A percentile compares a stretch with the other conserved stretches of the same genome.
Evolutionary conservation across 345 rosid genomes (phyloP).

Genomic region (Citrus trifoliata): DNA sequence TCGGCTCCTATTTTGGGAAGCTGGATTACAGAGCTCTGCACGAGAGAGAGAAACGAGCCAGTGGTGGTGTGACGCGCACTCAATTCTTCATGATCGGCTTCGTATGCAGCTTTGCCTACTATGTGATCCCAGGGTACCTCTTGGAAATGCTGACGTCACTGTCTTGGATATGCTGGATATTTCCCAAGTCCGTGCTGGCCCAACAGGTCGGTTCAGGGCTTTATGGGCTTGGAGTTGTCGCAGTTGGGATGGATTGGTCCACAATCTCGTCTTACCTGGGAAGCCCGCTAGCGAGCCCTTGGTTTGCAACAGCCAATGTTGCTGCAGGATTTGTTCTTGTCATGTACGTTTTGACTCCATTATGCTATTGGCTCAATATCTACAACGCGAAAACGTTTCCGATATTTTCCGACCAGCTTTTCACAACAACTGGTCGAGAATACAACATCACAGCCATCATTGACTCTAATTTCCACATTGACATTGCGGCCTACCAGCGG

Average conservation of each 20-base stretch:
- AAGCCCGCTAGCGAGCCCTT: slow-evolving; percentile 98
- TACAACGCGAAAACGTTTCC: slow-evolving; percentile 85
- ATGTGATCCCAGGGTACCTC: slow-evolving; percentile 87
- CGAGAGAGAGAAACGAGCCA: slow-evolving; percentile 73
- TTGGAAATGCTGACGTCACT: slow-evolving; percentile 81
- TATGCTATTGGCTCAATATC: slow-evolving; percentile 72
- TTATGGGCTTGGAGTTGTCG: slow-evolving; percentile 77
- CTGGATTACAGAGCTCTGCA: slow-evolving; percentile 62
- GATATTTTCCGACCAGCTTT: slow-evolving; percentile 70
- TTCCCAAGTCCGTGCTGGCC: slow-evolving; percentile 66
- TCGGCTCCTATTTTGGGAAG: too few species aligned
- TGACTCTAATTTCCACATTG: slow-evolving; percentile 72
- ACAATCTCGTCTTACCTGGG: slow-evolving; percentile 92
- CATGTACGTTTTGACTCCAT: slow-evolving; percentile 77
- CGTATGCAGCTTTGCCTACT: slow-evolving; percentile 82
- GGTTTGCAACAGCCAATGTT: slow-evolving; percentile 97
- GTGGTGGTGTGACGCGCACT: slow-evolving; percentile 73
- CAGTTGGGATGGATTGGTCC: slow-evolving; percentile 89
- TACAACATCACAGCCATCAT: slow-evolving; percentile 75
- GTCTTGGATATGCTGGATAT: slow-evolving; percentile 95
- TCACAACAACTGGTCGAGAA: slow-evolving; percentile 61
- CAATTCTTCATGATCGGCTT: slow-evolving; percentile 86
- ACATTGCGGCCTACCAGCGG: slow-evolving; percentile 62
- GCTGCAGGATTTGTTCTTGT: slow-evolving; percentile 67
- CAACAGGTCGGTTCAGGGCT: slow-evolving; percentile 96